Base-by-base conservation (phyloP, 352 stramenopile genomes). In the Pythium oligandrum region DNA sequence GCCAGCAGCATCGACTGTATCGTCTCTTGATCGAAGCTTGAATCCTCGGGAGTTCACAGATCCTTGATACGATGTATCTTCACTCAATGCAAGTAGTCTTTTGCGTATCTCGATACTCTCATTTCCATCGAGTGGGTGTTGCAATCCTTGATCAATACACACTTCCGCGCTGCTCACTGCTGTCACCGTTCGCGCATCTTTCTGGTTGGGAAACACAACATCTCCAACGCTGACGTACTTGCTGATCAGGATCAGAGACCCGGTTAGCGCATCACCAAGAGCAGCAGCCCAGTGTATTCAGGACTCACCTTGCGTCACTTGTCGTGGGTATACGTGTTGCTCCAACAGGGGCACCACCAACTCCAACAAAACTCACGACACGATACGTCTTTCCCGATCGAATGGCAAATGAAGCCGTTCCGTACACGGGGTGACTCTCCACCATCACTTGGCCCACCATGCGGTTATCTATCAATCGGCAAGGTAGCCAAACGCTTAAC, bases 371-470 rank as follows among this genome's bases (percentile, higher is more conserved):
- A 17, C 63, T 65, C 30, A 77, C 63, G 10, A 61, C 69, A 4
- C 70, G 66, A 47, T 83, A 86, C 26, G 57, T 61, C 35, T 72
- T 73, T 2, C 72, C 71, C 1, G 75, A 86, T 17, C 63, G 59
- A 59, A 86, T 78, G 2, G 72, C 71, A 5, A 86, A 57, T 4
- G 75, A 80, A 9, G 72, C 75, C 3, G 75, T 74, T 8, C 73
- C 73, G 51, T 83, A 80, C 30, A 79, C 66, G 5, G 75, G 75
- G 45, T 86, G 75, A 53, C 61, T 83, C 44, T 78, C 51, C 38
- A 86, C 66, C 17, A 68, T 68, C 10, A 81, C 70, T 44, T 81
- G 63, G 1, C 75, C 75, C 5, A 86, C 68, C 44, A 86, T 67
- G n/a, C 75, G 72, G 35, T 83, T 86, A 46, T 86, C 75, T 86